Evolutionary conservation across 2,329 filamentous ascomycete genomes (phyloP).

Genomic region (Cyclaneusma minus): DNA sequence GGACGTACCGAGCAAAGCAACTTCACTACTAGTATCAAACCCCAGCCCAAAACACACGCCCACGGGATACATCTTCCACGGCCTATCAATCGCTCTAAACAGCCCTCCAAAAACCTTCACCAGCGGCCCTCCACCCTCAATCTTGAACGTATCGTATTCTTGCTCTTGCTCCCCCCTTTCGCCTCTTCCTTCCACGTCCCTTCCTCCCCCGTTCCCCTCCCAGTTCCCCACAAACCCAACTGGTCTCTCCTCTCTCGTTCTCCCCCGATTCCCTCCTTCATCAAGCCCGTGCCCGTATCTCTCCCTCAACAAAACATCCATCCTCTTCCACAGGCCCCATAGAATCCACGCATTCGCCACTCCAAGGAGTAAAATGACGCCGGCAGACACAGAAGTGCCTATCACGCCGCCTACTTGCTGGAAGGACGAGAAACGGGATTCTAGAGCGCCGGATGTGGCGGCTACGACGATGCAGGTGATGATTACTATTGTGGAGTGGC

Average conservation of each 20-base stretch:
- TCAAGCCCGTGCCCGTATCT: conserved; percentile 13
- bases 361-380: conserved; percentile 69
- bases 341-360: conserved; percentile 77
- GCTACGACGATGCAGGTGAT: conserved; percentile 85
- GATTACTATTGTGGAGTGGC: conserved; percentile 86
- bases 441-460: conserved; percentile 72
- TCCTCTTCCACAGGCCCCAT: conserved; percentile 55
- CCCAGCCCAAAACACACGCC: conserved; percentile 82
- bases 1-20: conserved; percentile 76
- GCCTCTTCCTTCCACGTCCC: conserved; percentile 23
- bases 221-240: conserved; percentile 10
- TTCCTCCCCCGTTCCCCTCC: conserved; percentile 3
- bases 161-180: conserved; percentile 29
- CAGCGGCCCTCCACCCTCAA: conserved; percentile 66
- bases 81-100: conserved; percentile 58
- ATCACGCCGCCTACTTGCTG: conserved; percentile 72
- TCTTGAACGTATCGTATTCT: conserved; percentile 47
- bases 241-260: conserved; percentile 12
- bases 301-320: conserved; percentile 42
- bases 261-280: conserved; percentile 12
- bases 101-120: conserved; percentile 55
- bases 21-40: conserved; percentile 90
- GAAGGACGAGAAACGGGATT: conserved; percentile 68
- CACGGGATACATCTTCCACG: conserved; percentile 94
- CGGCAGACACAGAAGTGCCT: conserved; percentile 73